Percentiles rank a stretch among this genome's conserved stretches.
Conservation (phyloP, 2,329 filamentous ascomycete genomes). For the Microcyclosporella mali region DNA sequence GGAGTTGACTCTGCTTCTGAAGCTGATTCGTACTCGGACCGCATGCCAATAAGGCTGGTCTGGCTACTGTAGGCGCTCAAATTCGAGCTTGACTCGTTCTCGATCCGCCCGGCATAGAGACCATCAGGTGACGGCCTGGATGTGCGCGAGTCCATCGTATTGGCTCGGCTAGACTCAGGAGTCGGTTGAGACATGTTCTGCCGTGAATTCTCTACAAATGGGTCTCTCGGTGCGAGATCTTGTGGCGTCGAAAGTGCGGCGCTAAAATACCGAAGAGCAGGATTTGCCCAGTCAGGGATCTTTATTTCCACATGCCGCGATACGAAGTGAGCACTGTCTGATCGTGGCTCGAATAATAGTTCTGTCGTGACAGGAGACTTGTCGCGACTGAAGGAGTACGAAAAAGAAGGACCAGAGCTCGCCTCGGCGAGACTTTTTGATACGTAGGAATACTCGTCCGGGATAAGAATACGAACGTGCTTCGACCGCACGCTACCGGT, state of each 20-base stretch:
- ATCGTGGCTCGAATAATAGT: constrained; percentile 8
- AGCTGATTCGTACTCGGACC: constrained; percentile 38
- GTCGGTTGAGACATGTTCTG: constrained; percentile 39
- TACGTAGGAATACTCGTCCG: constrained; percentile 30
- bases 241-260: constrained; percentile 10
- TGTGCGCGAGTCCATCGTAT: constrained; percentile 43
- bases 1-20: constrained; percentile 30
- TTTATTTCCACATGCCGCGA: constrained; percentile 46
- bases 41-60: constrained; percentile 39
- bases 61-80: constrained; percentile 42
- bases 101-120: constrained; percentile 32
- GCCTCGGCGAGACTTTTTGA: constrained; percentile 11
- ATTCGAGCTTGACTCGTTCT: constrained; percentile 33
- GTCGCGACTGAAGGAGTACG: constrained; percentile 10
- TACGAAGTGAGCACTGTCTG: constrained; percentile 13
- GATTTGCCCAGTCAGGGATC: constrained; percentile 41
- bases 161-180: constrained; percentile 39
- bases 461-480: constrained; percentile 41
- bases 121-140: constrained; percentile 40
- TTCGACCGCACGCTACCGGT: constrained; percentile 26
- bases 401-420: constrained; percentile 11
- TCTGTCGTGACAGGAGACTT: constrained; percentile 8
- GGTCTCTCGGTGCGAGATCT: constrained; percentile 19
- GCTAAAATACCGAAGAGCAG: constrained; percentile 34
- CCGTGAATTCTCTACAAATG: constrained; percentile 20